These are phyloP conservation scores for Aspergillus arachidicola DNA, from an alignment of 2,329 filamentous ascomycete species.

Conservation along the genomic window DNA sequence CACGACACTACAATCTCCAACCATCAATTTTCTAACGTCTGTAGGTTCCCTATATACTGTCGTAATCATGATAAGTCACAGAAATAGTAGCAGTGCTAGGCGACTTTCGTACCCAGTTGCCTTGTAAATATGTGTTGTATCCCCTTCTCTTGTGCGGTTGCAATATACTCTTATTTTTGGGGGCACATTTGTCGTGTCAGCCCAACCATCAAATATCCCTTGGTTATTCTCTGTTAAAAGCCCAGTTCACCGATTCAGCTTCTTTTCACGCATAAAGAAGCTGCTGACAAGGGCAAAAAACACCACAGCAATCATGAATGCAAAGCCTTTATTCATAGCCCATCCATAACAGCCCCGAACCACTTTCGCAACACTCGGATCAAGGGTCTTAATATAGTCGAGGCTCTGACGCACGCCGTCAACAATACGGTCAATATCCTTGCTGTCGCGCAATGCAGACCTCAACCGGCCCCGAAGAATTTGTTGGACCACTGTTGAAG, in stretches of 20 bases:
- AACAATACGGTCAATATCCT: constrained; percentile 67
- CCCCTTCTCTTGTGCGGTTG: neutral
- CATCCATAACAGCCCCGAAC: constrained; percentile 69
- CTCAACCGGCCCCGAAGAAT: constrained; percentile 62
- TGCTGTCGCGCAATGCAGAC: constrained; percentile 56
- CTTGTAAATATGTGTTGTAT: too few species aligned
- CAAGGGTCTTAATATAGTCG: constrained; percentile 67
- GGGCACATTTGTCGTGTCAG: neutral
- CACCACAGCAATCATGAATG: constrained; percentile 53
- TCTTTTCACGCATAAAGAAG: constrained; percentile 61
- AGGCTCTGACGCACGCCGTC: constrained; percentile 70
- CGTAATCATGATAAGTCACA: neutral
- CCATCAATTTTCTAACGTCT: neutral
- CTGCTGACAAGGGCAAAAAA: constrained; percentile 49
- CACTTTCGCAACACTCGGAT: constrained; percentile 59
- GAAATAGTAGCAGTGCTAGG: neutral
- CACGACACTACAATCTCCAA: neutral
- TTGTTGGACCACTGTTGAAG: constrained; percentile 72
- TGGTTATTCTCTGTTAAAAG: neutral
- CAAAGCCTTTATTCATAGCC: constrained; percentile 56
- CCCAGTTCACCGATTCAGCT: constrained; percentile 43
- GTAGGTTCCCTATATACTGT: neutral
- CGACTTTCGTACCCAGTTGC: too few species aligned
- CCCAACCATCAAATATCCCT: neutral
- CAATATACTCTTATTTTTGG: neutral